Percentiles rank a stretch among this genome's conserved stretches.
Conservation (phyloP, 441 rosid species). For the Monsonia emarginata region DNA sequence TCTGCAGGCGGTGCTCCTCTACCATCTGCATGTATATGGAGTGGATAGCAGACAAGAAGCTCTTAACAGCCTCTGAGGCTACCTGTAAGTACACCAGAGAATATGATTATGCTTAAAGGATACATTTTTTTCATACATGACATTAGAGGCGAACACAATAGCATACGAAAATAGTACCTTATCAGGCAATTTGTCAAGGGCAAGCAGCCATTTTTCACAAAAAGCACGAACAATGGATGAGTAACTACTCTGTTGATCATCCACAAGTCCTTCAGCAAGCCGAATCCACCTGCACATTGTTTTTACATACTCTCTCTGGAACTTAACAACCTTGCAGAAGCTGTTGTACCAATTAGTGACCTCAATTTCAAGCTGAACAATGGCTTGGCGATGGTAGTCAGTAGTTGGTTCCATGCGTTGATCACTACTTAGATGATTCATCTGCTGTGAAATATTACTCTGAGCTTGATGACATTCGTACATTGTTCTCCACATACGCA, state of each 20-base stretch:
- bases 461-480: constrained; percentile 71
- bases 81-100: too few relatives aligned
- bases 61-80: constrained; percentile 62
- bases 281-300: constrained; percentile 65
- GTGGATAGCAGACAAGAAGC: constrained; percentile 54
- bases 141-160: neutral
- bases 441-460: constrained; percentile 58
- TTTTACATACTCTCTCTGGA: constrained; percentile 59
- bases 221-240: constrained; percentile 47
- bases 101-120: neutral
- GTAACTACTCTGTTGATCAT: constrained; percentile 38
- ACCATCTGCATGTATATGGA: constrained; percentile 49
- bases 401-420: constrained; percentile 46
- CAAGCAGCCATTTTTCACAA: constrained; percentile 63
- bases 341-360: constrained; percentile 46
- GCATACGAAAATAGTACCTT: constrained; percentile 36
- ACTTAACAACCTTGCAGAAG: constrained; percentile 62
- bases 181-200: constrained; percentile 60
- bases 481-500: constrained; percentile 73
- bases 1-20: constrained; percentile 46
- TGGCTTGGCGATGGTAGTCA: constrained; percentile 62
- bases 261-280: constrained; percentile 45
- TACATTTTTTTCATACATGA: neutral
- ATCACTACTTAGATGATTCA: constrained; percentile 48
- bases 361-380: constrained; percentile 49